Conservation (phyloP, 202 grass and related monocot genomes). For the Brachypodium distachyon region DNA sequence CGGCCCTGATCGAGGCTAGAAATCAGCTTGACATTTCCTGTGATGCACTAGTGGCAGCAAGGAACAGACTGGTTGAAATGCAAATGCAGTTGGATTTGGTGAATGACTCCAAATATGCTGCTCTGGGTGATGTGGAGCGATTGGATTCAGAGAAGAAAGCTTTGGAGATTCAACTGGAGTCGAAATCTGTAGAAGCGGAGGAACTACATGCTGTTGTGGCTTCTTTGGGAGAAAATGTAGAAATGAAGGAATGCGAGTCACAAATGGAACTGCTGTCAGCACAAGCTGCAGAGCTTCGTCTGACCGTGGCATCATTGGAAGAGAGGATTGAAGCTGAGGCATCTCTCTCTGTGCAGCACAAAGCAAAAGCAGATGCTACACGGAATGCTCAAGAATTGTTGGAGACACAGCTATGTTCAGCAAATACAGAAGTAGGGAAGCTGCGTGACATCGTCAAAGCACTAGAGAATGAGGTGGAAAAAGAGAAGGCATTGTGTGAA, state of each 20-base stretch:
- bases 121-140: conserved; percentile 37
- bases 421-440: conserved; percentile 24
- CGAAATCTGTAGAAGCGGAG: conserved; percentile 42
- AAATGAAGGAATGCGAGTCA: conserved; percentile 48
- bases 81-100: conserved; percentile 52
- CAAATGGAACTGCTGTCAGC: conserved; percentile 38
- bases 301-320: conserved; percentile 50
- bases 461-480: conserved; percentile 8
- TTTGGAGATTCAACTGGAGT: conserved; percentile 49
- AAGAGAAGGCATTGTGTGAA: conserved; percentile 23
- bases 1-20: conserved; percentile 42
- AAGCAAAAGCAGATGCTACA: conserved; percentile 33
- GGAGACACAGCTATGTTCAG: conserved; percentile 20
- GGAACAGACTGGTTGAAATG: conserved; percentile 72
- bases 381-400: conserved; percentile 30
- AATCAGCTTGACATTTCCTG: conserved; percentile 59
- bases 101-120: conserved; percentile 44
- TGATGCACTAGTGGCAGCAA: conserved; percentile 43
- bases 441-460: conserved; percentile 8
- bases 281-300: conserved; percentile 34
- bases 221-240: conserved; percentile 62
- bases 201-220: conserved; percentile 38
- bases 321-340: conserved; percentile 48
- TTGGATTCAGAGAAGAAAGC: conserved; percentile 46
- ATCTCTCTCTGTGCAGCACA: conserved; percentile 36